These are phyloP conservation scores for Quillaja saponaria DNA, from an alignment of 306 rosid species.

Conservation along the genomic window DNA sequence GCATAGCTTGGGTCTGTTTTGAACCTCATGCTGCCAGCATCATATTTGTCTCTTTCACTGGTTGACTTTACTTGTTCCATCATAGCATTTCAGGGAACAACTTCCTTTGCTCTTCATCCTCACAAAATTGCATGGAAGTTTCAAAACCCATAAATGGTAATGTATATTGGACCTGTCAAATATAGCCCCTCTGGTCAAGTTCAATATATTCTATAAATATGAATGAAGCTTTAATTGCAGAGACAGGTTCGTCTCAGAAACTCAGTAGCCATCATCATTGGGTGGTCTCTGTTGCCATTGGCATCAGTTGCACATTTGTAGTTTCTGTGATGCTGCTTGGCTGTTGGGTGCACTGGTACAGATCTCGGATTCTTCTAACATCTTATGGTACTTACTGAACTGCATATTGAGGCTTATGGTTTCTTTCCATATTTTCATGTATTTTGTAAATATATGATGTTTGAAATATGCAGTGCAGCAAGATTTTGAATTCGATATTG, in stretches of 20 bases:
- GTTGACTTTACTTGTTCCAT: conserved; percentile 37
- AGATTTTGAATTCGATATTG: conserved; percentile 81
- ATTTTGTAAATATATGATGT: conserved; percentile 26
- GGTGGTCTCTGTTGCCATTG: conserved; percentile 70
- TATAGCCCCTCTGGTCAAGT: conserved; percentile 10
- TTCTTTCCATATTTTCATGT: conserved; percentile 4
- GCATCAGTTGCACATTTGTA: conserved; percentile 71
- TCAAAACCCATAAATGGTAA: conserved; percentile 79
- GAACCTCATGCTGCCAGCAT: conserved; percentile 9
- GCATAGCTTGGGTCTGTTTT: background rate
- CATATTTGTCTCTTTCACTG: conserved; percentile 8
- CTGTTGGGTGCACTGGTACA: conserved; percentile 75
- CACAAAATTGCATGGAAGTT: conserved; percentile 47
- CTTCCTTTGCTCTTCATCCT: conserved; percentile 64
- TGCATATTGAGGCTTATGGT: conserved; percentile 2
- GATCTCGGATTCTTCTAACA: conserved; percentile 65
- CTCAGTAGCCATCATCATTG: conserved; percentile 45
- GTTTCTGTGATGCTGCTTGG: conserved; percentile 65
- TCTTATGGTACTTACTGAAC: conserved; percentile 77
- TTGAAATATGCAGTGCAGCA: conserved; percentile 73
- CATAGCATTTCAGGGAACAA: conserved; percentile 78
- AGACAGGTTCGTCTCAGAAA: conserved; percentile 51
- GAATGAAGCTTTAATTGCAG: conserved; percentile 43
- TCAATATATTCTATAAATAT: conserved; percentile 16
- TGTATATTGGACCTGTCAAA: conserved; percentile 18